Percentiles rank a stretch among this genome's conserved stretches.
Conservation (phyloP, 371 early-diverging fungal genomes). For the Sporodiniella umbellata region DNA sequence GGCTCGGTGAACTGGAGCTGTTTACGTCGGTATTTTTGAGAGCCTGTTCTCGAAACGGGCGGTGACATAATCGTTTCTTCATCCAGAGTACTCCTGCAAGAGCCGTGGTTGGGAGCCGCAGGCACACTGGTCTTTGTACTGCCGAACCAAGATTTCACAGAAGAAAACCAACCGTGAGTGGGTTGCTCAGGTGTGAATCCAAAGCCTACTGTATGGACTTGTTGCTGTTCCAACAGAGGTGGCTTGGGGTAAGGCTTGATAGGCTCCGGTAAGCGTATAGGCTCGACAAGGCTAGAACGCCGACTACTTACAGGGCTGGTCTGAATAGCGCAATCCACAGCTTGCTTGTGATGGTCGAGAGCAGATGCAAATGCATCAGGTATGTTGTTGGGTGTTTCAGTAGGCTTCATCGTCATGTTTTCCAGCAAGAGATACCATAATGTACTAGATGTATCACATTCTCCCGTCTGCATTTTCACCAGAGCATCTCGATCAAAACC, state of each 20-base stretch:
- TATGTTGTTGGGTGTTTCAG: background rate
- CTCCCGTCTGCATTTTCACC: constrained; percentile 59
- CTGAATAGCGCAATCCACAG: constrained; percentile 11
- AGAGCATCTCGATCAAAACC: constrained; percentile 70
- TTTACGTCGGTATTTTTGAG: constrained; percentile 27
- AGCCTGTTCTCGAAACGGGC: constrained; percentile 26
- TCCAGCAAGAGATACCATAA: constrained; percentile 73
- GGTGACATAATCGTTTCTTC: constrained; percentile 18
- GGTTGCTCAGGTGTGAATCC: background rate
- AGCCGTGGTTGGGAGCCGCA: too few relatives aligned
- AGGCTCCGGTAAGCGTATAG: too few relatives aligned
- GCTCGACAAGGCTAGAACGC: background rate
- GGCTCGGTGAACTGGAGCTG: constrained; percentile 30
- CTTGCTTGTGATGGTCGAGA: constrained; percentile 1
- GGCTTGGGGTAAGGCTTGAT: constrained; percentile 20
- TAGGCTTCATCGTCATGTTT: constrained; percentile 14
- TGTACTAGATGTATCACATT: constrained; percentile 67
- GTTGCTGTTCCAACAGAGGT: too few relatives aligned
- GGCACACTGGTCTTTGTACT: too few relatives aligned
- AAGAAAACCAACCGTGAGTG: constrained; percentile 5
- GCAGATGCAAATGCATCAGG: constrained; percentile 23
- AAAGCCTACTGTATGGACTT: background rate
- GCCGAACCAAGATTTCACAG: constrained; percentile 11
- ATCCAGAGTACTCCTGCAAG: too few relatives aligned
- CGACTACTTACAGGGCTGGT: background rate